phyloP scores from a whole-genome alignment of 2,329 filamentous ascomycete genomes.

The Apiospora phragmitis region DNA sequence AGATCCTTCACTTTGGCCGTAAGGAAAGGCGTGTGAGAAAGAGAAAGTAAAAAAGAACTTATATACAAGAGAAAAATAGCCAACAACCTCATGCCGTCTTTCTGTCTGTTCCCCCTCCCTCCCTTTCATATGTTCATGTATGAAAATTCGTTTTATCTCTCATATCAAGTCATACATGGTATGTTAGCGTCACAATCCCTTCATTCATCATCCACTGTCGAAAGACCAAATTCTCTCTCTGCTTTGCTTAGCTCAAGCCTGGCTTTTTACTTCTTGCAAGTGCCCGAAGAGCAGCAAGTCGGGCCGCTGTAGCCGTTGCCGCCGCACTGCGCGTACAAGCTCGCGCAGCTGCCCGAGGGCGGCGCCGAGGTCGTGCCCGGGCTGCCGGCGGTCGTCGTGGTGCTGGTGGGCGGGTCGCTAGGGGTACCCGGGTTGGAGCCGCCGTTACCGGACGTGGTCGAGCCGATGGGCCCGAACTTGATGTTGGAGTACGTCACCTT shows the following conservation, averaged over 20 bases:
- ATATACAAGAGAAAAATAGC: neutral
- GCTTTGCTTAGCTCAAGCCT: neutral
- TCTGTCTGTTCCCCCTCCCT: neutral
- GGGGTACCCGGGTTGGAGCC: neutral
- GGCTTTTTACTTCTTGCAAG: neutral
- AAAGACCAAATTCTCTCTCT: neutral
- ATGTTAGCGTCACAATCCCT: neutral
- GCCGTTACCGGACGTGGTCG: slow-evolving; percentile 29
- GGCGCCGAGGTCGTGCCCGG: neutral
- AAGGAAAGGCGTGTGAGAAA: neutral
- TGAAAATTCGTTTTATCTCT: neutral
- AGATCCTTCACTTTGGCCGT: neutral
- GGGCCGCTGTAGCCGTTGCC: slow-evolving; percentile 8
- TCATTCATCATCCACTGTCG: neutral
- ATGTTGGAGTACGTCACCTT: slow-evolving; percentile 50
- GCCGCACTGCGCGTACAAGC: slow-evolving; percentile 11
- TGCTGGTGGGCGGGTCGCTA: neutral
- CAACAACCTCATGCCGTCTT: neutral
- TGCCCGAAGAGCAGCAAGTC: slow-evolving; percentile 7
- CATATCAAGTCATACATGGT: neutral
- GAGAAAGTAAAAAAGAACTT: neutral
- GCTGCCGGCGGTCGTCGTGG: neutral
- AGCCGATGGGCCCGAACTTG: slow-evolving; percentile 48
- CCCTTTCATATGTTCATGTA: neutral
- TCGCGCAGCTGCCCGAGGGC: neutral